A percentile compares a stretch with the other conserved stretches of the same genome.
phyloP scores from a whole-genome alignment of 176 grass and related monocot genomes.

The sorghum (Sorghum bicolor) region DNA sequence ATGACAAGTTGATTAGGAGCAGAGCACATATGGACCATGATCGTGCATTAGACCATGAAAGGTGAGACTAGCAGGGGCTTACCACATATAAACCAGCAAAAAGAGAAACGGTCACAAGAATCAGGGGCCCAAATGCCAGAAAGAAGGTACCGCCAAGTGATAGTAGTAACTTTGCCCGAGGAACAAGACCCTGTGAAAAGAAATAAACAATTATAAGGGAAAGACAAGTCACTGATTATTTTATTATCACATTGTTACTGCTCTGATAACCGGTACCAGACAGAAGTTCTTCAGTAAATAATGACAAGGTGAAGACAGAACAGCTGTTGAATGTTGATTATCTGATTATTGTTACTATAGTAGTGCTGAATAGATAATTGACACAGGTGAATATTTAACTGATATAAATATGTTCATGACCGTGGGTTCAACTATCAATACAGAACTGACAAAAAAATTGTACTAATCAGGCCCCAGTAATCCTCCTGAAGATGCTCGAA shows the following conservation, averaged over 20 bases:
- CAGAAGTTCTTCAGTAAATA: not conserved
- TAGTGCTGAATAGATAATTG: not conserved
- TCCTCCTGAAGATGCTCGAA: not conserved
- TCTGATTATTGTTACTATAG: not conserved
- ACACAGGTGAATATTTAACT: not conserved
- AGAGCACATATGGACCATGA: not conserved
- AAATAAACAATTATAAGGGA: not conserved
- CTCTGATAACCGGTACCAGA: not conserved
- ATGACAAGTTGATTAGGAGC: not conserved
- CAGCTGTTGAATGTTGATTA: not conserved
- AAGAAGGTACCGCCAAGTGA: constrained; percentile 91
- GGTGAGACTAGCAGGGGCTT: constrained; percentile 16
- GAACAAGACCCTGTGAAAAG: constrained; percentile 76
- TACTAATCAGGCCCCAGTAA: not conserved
- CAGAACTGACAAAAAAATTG: not conserved
- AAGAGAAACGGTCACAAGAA: constrained; percentile 57
- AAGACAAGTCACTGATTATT: not conserved
- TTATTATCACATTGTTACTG: not conserved
- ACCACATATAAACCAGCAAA: constrained; percentile 83
- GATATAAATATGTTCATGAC: not conserved
- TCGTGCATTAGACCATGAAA: not conserved
- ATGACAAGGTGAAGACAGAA: not conserved
- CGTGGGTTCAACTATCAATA: not conserved
- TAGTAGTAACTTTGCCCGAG: constrained; percentile 74
- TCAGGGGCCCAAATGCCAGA: constrained; percentile 79